A percentile compares a stretch with the other conserved stretches of the same genome.
phyloP scores from a whole-genome alignment of 2,329 filamentous ascomycete genomes.

The Celoporthe dispersa region DNA sequence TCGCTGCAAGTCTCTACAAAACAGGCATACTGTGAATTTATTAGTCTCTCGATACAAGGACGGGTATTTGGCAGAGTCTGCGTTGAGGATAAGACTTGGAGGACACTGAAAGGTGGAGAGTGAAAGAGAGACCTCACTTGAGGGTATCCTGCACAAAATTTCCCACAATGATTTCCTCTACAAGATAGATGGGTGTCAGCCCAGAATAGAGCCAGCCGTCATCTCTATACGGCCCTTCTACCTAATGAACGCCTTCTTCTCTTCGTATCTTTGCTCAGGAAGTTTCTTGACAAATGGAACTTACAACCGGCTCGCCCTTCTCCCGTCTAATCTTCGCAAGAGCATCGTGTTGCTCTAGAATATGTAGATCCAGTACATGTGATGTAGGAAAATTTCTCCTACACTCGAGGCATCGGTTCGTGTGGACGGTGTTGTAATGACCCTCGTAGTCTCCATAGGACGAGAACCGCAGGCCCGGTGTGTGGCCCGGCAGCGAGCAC shows the following conservation, averaged over 20 bases:
- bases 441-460: conserved; percentile 82
- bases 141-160: not conserved
- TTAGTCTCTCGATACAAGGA: conserved; percentile 6
- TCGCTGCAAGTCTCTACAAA: conserved; percentile 88
- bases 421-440: conserved; percentile 81
- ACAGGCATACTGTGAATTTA: conserved; percentile 70
- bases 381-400: conserved; percentile 85
- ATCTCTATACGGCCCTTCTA: not conserved
- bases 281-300: conserved; percentile 37
- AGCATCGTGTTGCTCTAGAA: conserved; percentile 89
- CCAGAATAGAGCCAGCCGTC: not conserved
- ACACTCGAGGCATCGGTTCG: conserved; percentile 85
- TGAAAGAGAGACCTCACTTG: not conserved
- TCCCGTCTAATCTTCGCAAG: conserved; percentile 73
- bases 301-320: conserved; percentile 83
- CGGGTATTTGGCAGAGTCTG: not conserved
- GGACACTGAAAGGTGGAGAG: not conserved
- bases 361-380: conserved; percentile 80
- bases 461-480: conserved; percentile 69
- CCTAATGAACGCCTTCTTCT: not conserved
- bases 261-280: not conserved
- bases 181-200: not conserved
- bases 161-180: not conserved
- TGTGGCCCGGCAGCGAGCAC: conserved; percentile 83
- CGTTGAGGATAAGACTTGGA: not conserved